A percentile compares a stretch with the other conserved stretches of the same genome.
phyloP scores from a whole-genome alignment of 257 asterid genomes.

The Thymus quinquecostatus region DNA sequence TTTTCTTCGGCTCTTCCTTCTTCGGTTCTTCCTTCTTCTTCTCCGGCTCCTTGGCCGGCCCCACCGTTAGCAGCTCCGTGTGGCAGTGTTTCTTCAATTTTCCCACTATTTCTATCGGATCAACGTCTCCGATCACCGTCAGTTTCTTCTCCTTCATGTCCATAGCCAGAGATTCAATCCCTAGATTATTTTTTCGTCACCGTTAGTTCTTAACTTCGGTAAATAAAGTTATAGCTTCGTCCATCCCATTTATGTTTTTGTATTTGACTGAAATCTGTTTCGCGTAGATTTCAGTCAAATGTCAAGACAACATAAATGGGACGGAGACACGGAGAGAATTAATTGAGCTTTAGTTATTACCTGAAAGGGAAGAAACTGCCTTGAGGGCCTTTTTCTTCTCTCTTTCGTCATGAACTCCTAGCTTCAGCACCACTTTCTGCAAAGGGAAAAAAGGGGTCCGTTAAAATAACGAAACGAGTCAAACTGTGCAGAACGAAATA shows the following conservation, averaged over 20 bases:
- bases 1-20: slow-evolving; percentile 30
- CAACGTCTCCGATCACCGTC: slow-evolving; percentile 53
- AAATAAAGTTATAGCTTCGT: no score
- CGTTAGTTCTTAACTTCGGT: neutral
- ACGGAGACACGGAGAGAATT: no score
- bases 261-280: no score
- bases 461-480: neutral
- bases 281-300: no score
- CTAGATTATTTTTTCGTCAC: slow-evolving; percentile 24
- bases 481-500: neutral
- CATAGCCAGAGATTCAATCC: slow-evolving; percentile 50
- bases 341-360: slow-evolving; percentile 16
- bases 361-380: slow-evolving; percentile 56
- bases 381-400: slow-evolving; percentile 61
- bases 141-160: slow-evolving; percentile 55
- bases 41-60: slow-evolving; percentile 54
- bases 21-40: slow-evolving; percentile 36
- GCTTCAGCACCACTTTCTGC: slow-evolving; percentile 67
- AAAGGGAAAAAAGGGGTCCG: neutral
- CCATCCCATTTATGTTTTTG: no score
- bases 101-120: slow-evolving; percentile 47
- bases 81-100: slow-evolving; percentile 46
- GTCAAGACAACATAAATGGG: no score
- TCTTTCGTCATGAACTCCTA: slow-evolving; percentile 45
- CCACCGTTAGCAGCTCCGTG: slow-evolving; percentile 41